phyloP scores from a whole-genome alignment of 495 filamentous ascomycete genomes.

The Zalerion maritima region DNA sequence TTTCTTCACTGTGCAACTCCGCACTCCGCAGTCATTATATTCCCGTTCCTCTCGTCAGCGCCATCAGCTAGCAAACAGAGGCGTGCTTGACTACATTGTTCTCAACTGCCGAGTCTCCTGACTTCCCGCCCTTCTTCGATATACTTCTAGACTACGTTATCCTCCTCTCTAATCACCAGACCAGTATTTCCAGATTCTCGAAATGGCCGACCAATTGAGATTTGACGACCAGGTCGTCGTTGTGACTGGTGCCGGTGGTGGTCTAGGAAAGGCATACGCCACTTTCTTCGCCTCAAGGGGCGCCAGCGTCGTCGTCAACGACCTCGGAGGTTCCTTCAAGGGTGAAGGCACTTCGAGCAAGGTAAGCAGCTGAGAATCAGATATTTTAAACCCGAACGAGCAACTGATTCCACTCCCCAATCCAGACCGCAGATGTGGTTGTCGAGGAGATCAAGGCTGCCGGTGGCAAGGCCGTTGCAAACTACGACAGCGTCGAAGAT shows the following conservation, averaged over 20 bases:
- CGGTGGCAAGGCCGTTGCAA: slow-evolving; percentile 93
- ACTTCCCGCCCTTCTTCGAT: too few relatives aligned
- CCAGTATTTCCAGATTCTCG: slow-evolving; percentile 15
- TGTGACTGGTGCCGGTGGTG: slow-evolving; percentile 91
- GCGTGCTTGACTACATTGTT: too few relatives aligned
- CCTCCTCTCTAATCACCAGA: slow-evolving; percentile 12
- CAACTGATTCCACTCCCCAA: slow-evolving; percentile 1
- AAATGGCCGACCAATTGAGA: slow-evolving; percentile 64
- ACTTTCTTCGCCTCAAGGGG: slow-evolving; percentile 83
- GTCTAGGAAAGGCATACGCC: slow-evolving; percentile 84
- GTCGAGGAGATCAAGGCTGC: slow-evolving; percentile 86
- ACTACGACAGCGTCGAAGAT: slow-evolving; percentile 93
- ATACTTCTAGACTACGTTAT: too few relatives aligned
- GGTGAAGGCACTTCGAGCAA: slow-evolving; percentile 82
- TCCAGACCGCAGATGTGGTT: slow-evolving; percentile 82
- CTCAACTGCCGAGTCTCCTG: too few relatives aligned
- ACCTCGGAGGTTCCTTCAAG: slow-evolving; percentile 86
- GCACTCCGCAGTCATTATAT: too few relatives aligned
- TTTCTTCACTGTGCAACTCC: too few relatives aligned
- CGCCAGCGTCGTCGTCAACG: slow-evolving; percentile 95
- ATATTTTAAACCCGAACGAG: too few relatives aligned
- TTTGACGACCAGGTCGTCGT: slow-evolving; percentile 96
- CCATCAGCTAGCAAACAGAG: too few relatives aligned
- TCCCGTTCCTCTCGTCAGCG: too few relatives aligned
- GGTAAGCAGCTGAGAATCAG: slow-evolving; percentile 33